Base-by-base conservation (phyloP, 371 early-diverging fungal species). In the Mucor sp. region DNA sequence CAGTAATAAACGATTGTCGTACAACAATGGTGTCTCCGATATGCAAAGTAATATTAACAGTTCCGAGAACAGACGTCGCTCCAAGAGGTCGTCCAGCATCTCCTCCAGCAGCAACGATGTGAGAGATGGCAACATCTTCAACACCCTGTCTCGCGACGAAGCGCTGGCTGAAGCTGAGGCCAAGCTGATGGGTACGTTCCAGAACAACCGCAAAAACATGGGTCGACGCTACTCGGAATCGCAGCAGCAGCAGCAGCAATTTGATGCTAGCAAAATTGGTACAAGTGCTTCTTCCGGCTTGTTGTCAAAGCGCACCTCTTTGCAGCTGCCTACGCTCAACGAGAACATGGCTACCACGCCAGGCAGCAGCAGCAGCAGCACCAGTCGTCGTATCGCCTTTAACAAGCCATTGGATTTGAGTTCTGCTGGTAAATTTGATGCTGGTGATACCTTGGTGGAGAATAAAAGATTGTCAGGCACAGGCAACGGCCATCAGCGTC, bases 131-230 rank as follows among this genome's bases (percentile, higher is more conserved):
- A 76, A 72, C 28, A 71, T 57, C 19, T 65, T 57, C 32, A 37
- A 37, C 14, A 12, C 37, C 2, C 28, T 67, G 9, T 76, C 81
- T 32, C 75, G 84, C 43, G 81, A 77, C 23, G 80, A 76, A 32
- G 82, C 82, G 2, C 58, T 78, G 12, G 84, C 84, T 17, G 84
- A 84, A 50, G 82, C 84, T 1, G 84, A 84, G 39, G 84, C 84
- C 27, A 84, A 84, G 27, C 41, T 84, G 57, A 84, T 78, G 80
- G 84, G 84, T 9, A 84, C 84, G 0, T 83, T 74, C 58, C 72
- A 68, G 11, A 44, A n/a, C 19, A 44, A 44, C 8, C 44, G 44
- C 19, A 44, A 44, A 44, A 44, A 19, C n/a, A 44, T 44, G 44
- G 44, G 44, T 44, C 69, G 77, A 47, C 78, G 78, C 14, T 77